Evolutionary conservation across 192 early-diverging fungal species (phyloP).

Genomic region (Coemansia pectinata): DNA sequence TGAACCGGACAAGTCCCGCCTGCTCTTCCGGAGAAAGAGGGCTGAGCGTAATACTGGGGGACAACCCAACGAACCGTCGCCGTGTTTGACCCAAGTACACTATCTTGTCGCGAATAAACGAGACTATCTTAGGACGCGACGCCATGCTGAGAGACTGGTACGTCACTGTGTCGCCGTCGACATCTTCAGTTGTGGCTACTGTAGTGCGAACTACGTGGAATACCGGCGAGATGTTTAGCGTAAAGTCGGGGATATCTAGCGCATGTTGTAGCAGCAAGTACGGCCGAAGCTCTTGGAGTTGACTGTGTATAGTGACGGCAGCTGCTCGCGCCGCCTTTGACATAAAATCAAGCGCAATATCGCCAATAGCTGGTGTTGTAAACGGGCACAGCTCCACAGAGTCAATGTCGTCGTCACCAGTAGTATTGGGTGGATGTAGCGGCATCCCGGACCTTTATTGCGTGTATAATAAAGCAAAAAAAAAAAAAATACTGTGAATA

Average conservation of each 20-base stretch:
- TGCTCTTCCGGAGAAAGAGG: background rate
- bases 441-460: background rate
- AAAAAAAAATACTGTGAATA: background rate
- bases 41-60: background rate
- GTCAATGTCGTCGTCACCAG: background rate
- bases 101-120: conserved; percentile 8
- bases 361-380: background rate
- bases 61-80: conserved; percentile 3
- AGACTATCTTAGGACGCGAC: conserved; percentile 15
- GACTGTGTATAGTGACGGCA: background rate
- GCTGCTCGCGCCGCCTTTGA: background rate
- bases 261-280: background rate
- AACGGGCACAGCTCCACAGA: background rate
- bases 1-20: background rate
- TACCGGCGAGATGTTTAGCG: background rate
- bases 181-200: background rate
- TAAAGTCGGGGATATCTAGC: conserved; percentile 4
- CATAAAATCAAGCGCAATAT: background rate
- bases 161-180: background rate
- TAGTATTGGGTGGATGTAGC: background rate
- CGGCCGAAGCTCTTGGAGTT: background rate
- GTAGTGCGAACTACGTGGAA: background rate
- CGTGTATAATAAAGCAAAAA: background rate
- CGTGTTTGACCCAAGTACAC: conserved; percentile 16
- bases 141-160: conserved; percentile 11